Conservation (phyloP, 345 rosid species). For the Sisymbrium altissimum region DNA sequence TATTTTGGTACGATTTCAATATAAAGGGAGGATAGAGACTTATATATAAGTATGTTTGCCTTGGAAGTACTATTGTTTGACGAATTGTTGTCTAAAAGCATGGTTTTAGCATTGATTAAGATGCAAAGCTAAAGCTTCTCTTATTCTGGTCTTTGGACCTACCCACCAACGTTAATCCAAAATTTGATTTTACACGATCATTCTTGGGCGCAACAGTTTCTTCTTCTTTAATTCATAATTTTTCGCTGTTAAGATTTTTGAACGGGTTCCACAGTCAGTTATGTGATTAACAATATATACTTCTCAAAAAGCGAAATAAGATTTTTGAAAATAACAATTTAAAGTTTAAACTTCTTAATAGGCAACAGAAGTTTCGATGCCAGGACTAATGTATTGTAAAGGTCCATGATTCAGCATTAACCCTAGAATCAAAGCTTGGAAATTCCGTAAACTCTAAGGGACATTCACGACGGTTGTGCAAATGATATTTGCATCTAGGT, state of each 20-base stretch:
- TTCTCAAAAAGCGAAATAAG: not conserved
- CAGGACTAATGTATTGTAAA: no score
- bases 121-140: slow-evolving; percentile 28
- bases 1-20: not conserved
- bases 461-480: no score
- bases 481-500: no score
- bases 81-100: slow-evolving; percentile 17
- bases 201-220: not conserved
- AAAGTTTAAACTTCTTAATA: not conserved
- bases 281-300: not conserved
- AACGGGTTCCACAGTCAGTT: not conserved
- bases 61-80: slow-evolving; percentile 9
- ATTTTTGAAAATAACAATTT: not conserved
- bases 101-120: slow-evolving; percentile 14
- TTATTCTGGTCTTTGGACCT: slow-evolving; percentile 19
- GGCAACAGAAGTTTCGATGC: not conserved
- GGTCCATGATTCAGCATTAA: no score
- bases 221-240: no score
- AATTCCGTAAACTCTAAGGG: no score
- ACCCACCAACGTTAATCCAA: slow-evolving; percentile 13
- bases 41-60: not conserved
- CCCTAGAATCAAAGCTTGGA: no score
- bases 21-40: not conserved
- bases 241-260: not conserved
- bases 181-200: not conserved